phyloP scores from a whole-genome alignment of 345 rosid genomes.

The Anacardium occidentale region DNA sequence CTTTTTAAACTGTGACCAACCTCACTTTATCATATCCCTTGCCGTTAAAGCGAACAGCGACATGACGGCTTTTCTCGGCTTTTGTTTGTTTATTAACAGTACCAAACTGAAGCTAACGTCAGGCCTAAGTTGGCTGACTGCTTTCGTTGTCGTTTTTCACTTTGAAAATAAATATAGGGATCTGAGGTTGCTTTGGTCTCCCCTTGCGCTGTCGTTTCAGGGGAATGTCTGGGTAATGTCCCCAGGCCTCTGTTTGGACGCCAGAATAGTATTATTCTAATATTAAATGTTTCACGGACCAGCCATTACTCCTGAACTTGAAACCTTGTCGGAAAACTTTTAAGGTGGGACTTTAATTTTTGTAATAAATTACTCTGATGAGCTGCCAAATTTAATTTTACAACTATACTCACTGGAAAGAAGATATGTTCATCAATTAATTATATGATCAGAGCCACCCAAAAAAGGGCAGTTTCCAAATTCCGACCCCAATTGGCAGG shows the following conservation, averaged over 20 bases:
- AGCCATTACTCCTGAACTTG: neutral
- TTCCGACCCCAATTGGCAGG: no score
- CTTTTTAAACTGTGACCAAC: slow-evolving; percentile 19
- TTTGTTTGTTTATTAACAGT: slow-evolving; percentile 23
- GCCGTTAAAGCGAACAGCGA: slow-evolving; percentile 29
- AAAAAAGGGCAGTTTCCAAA: no score
- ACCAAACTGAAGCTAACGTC: slow-evolving; percentile 19
- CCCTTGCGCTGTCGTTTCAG: slow-evolving; percentile 7
- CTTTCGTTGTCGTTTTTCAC: neutral
- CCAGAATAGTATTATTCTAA: neutral
- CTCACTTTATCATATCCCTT: neutral
- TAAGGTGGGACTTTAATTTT: no score
- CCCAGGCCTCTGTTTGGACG: slow-evolving; percentile 11
- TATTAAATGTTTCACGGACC: neutral
- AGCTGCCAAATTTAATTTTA: no score
- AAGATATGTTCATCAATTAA: no score
- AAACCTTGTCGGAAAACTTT: neutral
- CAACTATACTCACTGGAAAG: no score
- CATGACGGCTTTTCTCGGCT: slow-evolving; percentile 48
- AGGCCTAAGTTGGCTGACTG: slow-evolving; percentile 22
- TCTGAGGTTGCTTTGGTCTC: slow-evolving; percentile 38
- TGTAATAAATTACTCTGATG: no score
- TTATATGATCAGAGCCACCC: no score
- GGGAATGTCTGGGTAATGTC: slow-evolving; percentile 27
- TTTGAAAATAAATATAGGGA: neutral